Evolutionary conservation across 345 rosid species (phyloP).

Genomic region (Balakata baccata): DNA sequence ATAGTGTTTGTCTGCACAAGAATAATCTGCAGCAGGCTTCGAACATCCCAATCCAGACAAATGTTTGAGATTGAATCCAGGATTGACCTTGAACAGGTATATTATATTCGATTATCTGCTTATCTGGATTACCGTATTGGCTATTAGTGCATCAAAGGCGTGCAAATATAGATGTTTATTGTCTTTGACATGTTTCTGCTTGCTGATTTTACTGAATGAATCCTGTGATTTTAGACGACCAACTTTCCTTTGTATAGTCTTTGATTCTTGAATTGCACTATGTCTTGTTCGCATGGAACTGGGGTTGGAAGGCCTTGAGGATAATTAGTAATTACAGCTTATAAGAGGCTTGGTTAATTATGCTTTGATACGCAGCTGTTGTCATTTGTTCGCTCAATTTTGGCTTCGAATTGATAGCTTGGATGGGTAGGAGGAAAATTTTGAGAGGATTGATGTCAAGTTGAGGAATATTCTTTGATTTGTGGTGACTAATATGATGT

Average conservation of each 20-base stretch:
- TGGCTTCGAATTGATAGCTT: neutral
- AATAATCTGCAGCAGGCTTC: conserved; percentile 54
- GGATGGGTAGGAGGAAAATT: neutral
- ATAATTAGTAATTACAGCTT: neutral
- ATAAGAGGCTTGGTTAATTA: neutral
- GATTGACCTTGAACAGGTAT: conserved; percentile 56
- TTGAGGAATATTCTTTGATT: neutral
- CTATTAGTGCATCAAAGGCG: neutral
- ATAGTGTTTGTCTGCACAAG: conserved; percentile 59
- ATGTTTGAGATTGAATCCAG: conserved; percentile 46
- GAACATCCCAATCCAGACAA: conserved; percentile 38
- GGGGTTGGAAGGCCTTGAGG: neutral
- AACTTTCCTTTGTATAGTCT: neutral
- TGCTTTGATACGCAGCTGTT: neutral
- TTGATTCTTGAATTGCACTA: neutral
- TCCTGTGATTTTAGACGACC: neutral
- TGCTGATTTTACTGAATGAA: neutral
- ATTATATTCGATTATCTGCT: neutral
- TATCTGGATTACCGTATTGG: neutral
- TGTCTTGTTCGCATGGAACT: neutral
- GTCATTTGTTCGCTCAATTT: neutral
- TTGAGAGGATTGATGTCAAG: neutral
- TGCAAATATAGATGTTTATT: neutral
- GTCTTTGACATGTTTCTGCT: neutral
- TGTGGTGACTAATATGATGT: neutral